phyloP scores from a whole-genome alignment of 2,329 filamentous ascomycete genomes.

The Periconia sp. region DNA sequence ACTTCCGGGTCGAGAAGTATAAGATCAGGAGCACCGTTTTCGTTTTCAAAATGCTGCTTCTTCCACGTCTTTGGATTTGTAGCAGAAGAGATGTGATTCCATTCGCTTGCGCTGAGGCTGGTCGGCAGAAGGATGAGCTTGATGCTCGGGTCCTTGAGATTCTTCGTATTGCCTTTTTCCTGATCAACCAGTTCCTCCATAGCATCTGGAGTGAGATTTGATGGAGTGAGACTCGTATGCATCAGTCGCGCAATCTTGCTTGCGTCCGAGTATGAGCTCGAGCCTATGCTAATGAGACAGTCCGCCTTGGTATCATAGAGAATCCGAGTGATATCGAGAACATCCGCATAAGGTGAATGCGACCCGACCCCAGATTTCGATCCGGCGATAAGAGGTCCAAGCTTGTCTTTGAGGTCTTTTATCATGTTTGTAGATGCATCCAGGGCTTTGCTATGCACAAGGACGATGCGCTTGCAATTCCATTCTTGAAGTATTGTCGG shows the following conservation, averaged over 20 bases:
- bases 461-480: conserved; percentile 19
- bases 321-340: conserved; percentile 23
- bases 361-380: conserved; percentile 26
- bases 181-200: conserved; percentile 30
- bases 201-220: conserved; percentile 19
- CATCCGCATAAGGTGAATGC: conserved; percentile 30
- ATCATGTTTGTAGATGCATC: conserved; percentile 23
- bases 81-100: conserved; percentile 27
- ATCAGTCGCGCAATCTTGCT: conserved; percentile 33
- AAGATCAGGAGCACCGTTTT: conserved; percentile 22
- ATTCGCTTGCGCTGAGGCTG: conserved; percentile 32
- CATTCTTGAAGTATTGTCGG: conserved; percentile 18
- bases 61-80: conserved; percentile 26
- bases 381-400: conserved; percentile 23
- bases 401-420: conserved; percentile 18
- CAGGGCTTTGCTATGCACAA: conserved; percentile 28
- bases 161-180: conserved; percentile 18
- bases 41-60: conserved; percentile 32
- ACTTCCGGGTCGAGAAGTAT: conserved; percentile 31
- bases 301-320: conserved; percentile 24
- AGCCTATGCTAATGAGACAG: conserved; percentile 28
- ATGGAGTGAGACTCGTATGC: conserved; percentile 19
- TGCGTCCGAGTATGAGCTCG: conserved; percentile 33
- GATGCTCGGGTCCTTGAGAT: conserved; percentile 18
- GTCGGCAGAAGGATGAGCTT: conserved; percentile 31